phyloP scores from a whole-genome alignment of 148 eudicot genomes.

The Dianthus caryophyllus region DNA sequence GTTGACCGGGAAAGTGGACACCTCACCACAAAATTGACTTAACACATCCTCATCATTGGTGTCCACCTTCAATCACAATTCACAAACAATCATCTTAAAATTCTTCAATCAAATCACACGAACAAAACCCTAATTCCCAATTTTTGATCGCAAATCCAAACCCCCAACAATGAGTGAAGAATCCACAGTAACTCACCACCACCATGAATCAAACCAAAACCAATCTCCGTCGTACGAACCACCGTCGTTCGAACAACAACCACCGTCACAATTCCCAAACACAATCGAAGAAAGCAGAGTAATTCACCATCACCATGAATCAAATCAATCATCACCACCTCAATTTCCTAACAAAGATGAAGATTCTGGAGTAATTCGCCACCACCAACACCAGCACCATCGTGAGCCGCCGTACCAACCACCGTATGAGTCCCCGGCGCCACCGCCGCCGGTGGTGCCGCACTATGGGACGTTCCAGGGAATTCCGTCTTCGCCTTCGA shows the following conservation, averaged over 20 bases:
- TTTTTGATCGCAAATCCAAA: not conserved
- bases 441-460: constrained; percentile 15
- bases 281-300: no score
- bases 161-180: constrained; percentile 14
- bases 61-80: no score
- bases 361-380: not conserved
- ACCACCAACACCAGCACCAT: constrained; percentile 11
- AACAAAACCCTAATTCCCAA: not conserved
- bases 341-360: constrained; percentile 3
- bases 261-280: not conserved
- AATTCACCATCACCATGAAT: no score
- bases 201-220: constrained; percentile 16
- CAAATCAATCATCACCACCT: no score
- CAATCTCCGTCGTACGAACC: not conserved
- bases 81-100: no score
- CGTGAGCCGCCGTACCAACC: constrained; percentile 18
- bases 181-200: constrained; percentile 14
- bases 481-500: constrained; percentile 45
- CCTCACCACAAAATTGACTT: no score
- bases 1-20: no score
- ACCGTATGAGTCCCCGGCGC: not conserved
- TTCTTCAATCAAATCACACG: no score
- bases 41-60: no score
- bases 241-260: not conserved
- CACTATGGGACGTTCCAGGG: constrained; percentile 78